phyloP scores from a whole-genome alignment of 495 filamentous ascomycete genomes.

The Talaromyces stipitatus region DNA sequence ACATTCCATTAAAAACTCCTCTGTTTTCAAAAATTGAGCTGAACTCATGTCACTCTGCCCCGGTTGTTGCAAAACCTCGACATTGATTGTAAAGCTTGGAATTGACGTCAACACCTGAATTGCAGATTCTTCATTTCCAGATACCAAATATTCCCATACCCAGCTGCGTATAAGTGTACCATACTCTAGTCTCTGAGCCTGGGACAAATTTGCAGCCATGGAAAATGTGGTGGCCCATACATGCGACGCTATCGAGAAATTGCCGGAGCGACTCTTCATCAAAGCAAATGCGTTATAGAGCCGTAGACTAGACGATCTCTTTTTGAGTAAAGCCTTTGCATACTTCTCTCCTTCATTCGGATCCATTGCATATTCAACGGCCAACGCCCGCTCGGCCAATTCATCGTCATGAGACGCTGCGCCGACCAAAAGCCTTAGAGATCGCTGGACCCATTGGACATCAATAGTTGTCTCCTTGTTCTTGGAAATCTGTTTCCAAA shows the following conservation, averaged over 20 bases:
- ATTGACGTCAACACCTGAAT: conserved; percentile 40
- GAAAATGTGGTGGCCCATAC: conserved; percentile 60
- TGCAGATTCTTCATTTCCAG: conserved; percentile 34
- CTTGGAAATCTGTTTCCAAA: conserved; percentile 18
- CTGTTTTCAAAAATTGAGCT: conserved; percentile 45
- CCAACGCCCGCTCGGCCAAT: conserved; percentile 65
- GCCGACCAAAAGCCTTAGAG: conserved; percentile 49
- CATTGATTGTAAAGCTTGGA: conserved; percentile 20
- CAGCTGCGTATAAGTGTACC: conserved; percentile 62
- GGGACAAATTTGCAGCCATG: conserved; percentile 40
- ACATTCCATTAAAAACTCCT: conserved; percentile 46
- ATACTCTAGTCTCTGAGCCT: conserved; percentile 26
- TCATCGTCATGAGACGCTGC: conserved; percentile 31
- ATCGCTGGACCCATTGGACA: conserved; percentile 40
- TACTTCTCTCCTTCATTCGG: conserved; percentile 53
- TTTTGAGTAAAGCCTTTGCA: conserved; percentile 66
- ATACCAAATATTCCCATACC: conserved; percentile 60
- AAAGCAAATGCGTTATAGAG: conserved; percentile 77
- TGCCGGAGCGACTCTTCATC: conserved; percentile 55
- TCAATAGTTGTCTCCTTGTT: conserved; percentile 16
- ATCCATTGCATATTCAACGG: conserved; percentile 56
- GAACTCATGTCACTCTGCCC: conserved; percentile 18
- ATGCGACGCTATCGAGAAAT: conserved; percentile 45
- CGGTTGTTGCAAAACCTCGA: conserved; percentile 12
- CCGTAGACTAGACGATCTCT: conserved; percentile 51